Evolutionary conservation across 306 rosid genomes (phyloP).

Genomic region (Cicer pinnatifidum): DNA sequence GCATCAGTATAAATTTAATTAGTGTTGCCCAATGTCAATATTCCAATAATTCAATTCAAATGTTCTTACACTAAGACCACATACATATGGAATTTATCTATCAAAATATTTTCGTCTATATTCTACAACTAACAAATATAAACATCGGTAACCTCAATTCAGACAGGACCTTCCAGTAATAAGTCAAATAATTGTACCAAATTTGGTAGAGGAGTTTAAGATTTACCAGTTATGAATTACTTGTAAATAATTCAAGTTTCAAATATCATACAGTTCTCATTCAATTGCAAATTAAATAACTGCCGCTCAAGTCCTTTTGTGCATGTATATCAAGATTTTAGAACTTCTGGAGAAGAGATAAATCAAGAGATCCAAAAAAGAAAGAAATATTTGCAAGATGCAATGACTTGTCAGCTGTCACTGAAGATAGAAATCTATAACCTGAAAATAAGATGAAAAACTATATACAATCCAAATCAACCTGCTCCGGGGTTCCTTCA

Average conservation of each 20-base stretch:
- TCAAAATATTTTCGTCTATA: neutral
- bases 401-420: conserved; percentile 11
- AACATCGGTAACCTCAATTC: conserved; percentile 14
- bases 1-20: neutral
- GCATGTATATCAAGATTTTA: conserved; percentile 29
- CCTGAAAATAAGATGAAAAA: conserved; percentile 33
- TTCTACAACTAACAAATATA: neutral
- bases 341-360: conserved; percentile 11
- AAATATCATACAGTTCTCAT: conserved; percentile 15
- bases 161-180: neutral
- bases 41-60: conserved; percentile 6
- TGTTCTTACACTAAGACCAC: conserved; percentile 24
- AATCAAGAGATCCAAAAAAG: conserved; percentile 33
- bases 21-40: neutral
- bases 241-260: conserved; percentile 12
- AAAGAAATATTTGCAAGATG: conserved; percentile 2
- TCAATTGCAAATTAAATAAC: conserved; percentile 17
- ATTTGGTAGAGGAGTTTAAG: conserved; percentile 12
- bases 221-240: conserved; percentile 11
- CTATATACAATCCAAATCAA: conserved; percentile 48
- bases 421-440: conserved; percentile 31
- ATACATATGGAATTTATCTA: conserved; percentile 7
- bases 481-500: conserved; percentile 96
- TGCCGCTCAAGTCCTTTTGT: conserved; percentile 14
- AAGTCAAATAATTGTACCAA: conserved; percentile 19